Evolutionary conservation across 192 early-diverging fungal genomes (phyloP), one percentile per base, ranked within the genome.

Genomic region (Spizellomyces punctatus): DNA sequence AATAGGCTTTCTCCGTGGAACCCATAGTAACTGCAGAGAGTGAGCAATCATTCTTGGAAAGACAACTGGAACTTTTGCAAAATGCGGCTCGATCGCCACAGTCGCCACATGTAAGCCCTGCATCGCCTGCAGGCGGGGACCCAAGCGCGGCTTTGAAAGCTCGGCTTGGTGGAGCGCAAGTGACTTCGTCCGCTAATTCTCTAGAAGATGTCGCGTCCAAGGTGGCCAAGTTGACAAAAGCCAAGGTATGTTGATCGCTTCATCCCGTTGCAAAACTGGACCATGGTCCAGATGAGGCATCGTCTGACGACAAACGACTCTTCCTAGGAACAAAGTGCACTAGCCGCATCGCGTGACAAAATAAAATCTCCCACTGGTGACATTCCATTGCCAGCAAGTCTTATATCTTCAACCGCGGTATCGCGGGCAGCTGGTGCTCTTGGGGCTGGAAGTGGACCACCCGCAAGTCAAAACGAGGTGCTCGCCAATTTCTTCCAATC

Each of bases 401-500:
- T 19, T 12, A n/a, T 19, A 54, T 54, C 50, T 12, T 71, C 69
- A 17, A 52, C 50, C 21, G 58, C 69, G 50, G 60, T 62, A 14
- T 71, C 69, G 46, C 58, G 57, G 6, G 69, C 69, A 14, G 69
- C 69, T 50, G 22, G 12, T 44, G 58, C 68, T 43, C 10, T 16
- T 22, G 63, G 44, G 14, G 63, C 16, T 16, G 68, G 58, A 12
- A 42, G 43, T n/a, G 58, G 55, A 45, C 62, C 62, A 5, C 48
- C 71, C 17, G 49, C 71, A 16, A 55, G 36, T 42, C 71, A 72
- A 68, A 91, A 89, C 67, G 93, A 93, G 76, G 92, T 93, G 6
- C 79, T 96, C 19, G 89, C 91, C 19, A 91, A 91, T 72, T 98
- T 96, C 73, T 98, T 96, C 88, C 90, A 95, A 77, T 91, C 89